Conservation (phyloP, 2,329 filamentous ascomycete genomes). For the Ophiosphaerella korrae region DNA sequence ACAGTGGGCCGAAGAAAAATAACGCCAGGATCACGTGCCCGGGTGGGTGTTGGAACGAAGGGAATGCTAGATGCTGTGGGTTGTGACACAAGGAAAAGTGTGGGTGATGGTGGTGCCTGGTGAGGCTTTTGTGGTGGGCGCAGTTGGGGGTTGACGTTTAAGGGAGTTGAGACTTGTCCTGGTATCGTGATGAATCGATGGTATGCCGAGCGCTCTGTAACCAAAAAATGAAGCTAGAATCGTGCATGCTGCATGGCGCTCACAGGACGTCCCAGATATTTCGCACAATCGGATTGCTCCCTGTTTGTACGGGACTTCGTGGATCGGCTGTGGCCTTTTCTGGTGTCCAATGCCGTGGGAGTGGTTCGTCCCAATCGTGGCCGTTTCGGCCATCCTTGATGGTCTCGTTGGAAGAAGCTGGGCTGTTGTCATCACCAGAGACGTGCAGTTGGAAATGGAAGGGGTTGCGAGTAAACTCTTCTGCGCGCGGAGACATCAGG, state of each 20-base stretch:
- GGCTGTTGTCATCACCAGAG: constrained; percentile 32
- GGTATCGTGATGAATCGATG: background rate
- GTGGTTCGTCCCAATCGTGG: constrained; percentile 33
- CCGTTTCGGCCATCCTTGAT: constrained; percentile 37
- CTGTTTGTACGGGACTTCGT: constrained; percentile 74
- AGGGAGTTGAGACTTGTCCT: background rate
- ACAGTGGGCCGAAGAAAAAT: constrained; percentile 1
- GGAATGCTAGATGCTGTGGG: constrained; percentile 4
- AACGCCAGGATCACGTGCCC: background rate
- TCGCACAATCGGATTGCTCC: constrained; percentile 74
- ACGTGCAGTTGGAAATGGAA: constrained; percentile 43
- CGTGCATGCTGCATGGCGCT: constrained; percentile 20
- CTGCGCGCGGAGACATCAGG: constrained; percentile 72
- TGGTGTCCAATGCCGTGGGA: constrained; percentile 52
- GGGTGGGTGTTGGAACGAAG: constrained; percentile 2
- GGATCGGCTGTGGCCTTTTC: constrained; percentile 68
- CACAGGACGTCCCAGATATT: constrained; percentile 80
- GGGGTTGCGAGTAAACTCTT: constrained; percentile 68
- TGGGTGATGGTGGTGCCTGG: background rate
- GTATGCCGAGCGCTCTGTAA: background rate
- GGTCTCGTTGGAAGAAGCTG: constrained; percentile 39
- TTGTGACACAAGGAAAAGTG: constrained; percentile 8
- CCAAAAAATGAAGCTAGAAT: background rate
- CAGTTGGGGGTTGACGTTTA: background rate
- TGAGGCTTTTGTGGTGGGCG: background rate